Base-by-base conservation (phyloP, 805 yeast species). In the Sugiyamaella valdiviana region DNA sequence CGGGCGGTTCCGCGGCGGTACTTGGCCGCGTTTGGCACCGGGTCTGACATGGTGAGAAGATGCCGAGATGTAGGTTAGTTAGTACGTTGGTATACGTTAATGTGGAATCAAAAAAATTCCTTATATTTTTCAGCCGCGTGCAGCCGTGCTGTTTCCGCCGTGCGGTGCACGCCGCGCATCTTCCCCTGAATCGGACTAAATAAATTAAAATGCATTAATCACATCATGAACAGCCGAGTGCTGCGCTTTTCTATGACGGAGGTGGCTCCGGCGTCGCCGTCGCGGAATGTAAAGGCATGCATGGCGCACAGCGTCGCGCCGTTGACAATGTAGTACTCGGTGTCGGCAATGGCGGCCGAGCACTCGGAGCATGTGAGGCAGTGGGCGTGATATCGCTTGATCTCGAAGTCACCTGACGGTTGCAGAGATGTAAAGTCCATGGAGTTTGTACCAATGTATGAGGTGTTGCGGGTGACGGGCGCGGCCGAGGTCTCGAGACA, bases 351-450 rank as follows among this genome's bases (percentile, higher is more conserved):
- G 15, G 51, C 49, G 6, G 46, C 51, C 5, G 54, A 47, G 68
- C 98, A 90, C 37, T 72, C 69, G 42, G 68, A 62, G 67, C 98
- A 91, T 44, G 66, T 71, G 57, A 90, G 73, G 64, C 98, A 91
- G 19, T 72, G 64, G 5, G 75, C 67, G 62, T 91, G 98, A 72
- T 86, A 90, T 49, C 88, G 76, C 56, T 83, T 83, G 39, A 70
- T 66, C 29, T 77, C 64, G 58, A 83, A 89, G 57, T 81, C 36
- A 12, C 17, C 41, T 4, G 51, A 14, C 9, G 20, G 17, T 23
- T n/a, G 41, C 20, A 19, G 23, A 15, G 21, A 22, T 20, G 23
- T 21, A 7, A 26, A 26, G 32, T 26, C 32, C 32, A 26, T 14
- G 26, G 29, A n/a, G 42, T 14, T 17, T 26, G 42, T 26, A n/a